These are phyloP conservation scores for Podaxis mareebaensis DNA, from an alignment of 768 basidiomycete species.

Conservation along the genomic window DNA sequence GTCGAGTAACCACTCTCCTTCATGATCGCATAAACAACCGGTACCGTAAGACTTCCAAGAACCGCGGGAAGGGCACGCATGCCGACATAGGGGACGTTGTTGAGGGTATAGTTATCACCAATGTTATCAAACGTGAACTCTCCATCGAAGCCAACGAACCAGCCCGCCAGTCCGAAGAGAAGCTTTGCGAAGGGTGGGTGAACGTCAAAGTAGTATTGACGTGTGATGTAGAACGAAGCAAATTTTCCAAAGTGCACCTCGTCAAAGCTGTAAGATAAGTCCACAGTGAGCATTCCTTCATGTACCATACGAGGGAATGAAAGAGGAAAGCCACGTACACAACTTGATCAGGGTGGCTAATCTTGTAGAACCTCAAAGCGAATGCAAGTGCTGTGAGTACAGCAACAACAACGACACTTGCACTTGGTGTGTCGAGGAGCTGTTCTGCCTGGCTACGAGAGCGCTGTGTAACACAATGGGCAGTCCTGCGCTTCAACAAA, in stretches of 20 bases:
- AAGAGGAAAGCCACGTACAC: conserved; percentile 58
- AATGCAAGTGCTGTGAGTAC: conserved; percentile 76
- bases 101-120: conserved; percentile 86
- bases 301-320: conserved; percentile 7
- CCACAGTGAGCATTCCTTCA: background rate
- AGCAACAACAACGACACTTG: conserved; percentile 62
- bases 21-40: conserved; percentile 95
- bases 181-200: conserved; percentile 98
- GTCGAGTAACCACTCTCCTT: conserved; percentile 97
- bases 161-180: conserved; percentile 90
- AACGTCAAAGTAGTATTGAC: conserved; percentile 99
- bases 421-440: conserved; percentile 60
- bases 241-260: conserved; percentile 99
- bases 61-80: conserved; percentile 92
- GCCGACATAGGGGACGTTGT: conserved; percentile 91
- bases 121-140: conserved; percentile 93
- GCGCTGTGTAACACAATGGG: conserved; percentile 32
- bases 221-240: conserved; percentile 87
- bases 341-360: conserved; percentile 92
- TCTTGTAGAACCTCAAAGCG: conserved; percentile 88
- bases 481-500: background rate
- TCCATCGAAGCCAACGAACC: conserved; percentile 96
- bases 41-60: conserved; percentile 86
- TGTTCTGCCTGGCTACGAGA: conserved; percentile 62
- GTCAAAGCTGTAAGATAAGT: conserved; percentile 66